Conservation (phyloP, 1,284 basidiomycete genomes). For the Trichosporon faecale region DNA sequence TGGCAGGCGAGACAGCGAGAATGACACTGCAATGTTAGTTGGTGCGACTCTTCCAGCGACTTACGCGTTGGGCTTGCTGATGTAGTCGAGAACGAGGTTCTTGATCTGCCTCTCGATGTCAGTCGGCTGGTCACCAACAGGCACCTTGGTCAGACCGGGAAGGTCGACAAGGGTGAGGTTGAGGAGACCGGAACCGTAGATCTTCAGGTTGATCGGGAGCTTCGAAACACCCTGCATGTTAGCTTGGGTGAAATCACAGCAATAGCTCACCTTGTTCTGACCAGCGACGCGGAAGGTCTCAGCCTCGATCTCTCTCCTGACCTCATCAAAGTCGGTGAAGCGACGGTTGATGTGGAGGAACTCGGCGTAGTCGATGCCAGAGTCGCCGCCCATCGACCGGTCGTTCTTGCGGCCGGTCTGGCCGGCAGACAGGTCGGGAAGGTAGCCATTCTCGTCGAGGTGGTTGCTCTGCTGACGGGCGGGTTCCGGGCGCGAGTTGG, state of each 20-base stretch:
- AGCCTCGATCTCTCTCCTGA: slow-evolving; percentile 94
- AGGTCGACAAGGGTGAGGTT: slow-evolving; percentile 95
- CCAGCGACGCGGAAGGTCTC: slow-evolving; percentile 97
- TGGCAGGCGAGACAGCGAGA: slow-evolving; percentile 91
- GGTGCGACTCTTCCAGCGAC: slow-evolving; percentile 31
- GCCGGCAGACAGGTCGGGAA: slow-evolving; percentile 39
- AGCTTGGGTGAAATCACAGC: neutral
- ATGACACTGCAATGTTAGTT: slow-evolving; percentile 67
- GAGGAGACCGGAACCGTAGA: slow-evolving; percentile 91
- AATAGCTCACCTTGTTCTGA: slow-evolving; percentile 72
- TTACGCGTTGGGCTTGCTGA: slow-evolving; percentile 92
- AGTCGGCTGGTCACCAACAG: slow-evolving; percentile 66
- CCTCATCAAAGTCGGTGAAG: slow-evolving; percentile 91
- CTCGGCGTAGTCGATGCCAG: slow-evolving; percentile 83
- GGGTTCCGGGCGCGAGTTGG: neutral
- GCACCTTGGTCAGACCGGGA: slow-evolving; percentile 88
- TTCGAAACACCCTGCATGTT: slow-evolving; percentile 74
- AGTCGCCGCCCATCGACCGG: slow-evolving; percentile 35
- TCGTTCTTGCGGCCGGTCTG: slow-evolving; percentile 24
- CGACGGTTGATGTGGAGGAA: slow-evolving; percentile 95
- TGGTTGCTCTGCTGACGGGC: neutral
- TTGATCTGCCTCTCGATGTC: slow-evolving; percentile 98
- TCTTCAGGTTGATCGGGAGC: slow-evolving; percentile 87
- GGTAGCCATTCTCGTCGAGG: slow-evolving; percentile 36
- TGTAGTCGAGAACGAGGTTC: slow-evolving; percentile 87